These are phyloP conservation scores for Solanum microdontum DNA, from an alignment of 257 asterid genomes.

Conservation along the genomic window DNA sequence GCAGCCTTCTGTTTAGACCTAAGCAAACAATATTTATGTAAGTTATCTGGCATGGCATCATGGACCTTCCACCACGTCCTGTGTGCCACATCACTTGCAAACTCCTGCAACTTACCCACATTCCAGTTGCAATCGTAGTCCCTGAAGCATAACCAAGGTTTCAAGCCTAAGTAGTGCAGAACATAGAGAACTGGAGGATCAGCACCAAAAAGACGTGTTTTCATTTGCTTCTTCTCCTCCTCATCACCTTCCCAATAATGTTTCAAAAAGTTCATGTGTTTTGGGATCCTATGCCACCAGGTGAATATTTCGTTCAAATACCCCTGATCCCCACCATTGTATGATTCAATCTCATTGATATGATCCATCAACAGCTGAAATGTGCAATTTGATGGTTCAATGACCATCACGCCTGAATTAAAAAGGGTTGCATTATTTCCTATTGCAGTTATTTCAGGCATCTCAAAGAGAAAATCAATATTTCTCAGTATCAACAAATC, in stretches of 20 bases:
- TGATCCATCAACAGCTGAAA: slow-evolving; percentile 73
- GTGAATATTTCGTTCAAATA: slow-evolving; percentile 79
- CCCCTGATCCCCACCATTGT: slow-evolving; percentile 96
- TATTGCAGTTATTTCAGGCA: slow-evolving; percentile 83
- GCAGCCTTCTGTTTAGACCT: slow-evolving; percentile 90
- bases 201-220: slow-evolving; percentile 57
- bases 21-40: slow-evolving; percentile 69
- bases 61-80: slow-evolving; percentile 90
- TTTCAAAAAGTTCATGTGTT: slow-evolving; percentile 76
- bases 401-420: slow-evolving; percentile 89
- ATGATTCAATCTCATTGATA: slow-evolving; percentile 72
- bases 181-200: slow-evolving; percentile 74
- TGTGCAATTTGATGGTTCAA: slow-evolving; percentile 85
- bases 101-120: slow-evolving; percentile 52
- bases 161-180: slow-evolving; percentile 70
- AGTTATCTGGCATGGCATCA: slow-evolving; percentile 81
- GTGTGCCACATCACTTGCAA: slow-evolving; percentile 79
- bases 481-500: slow-evolving; percentile 64
- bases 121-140: slow-evolving; percentile 97
- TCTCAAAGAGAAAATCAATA: slow-evolving; percentile 76
- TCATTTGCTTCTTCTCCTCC: slow-evolving; percentile 47
- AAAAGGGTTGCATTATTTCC: slow-evolving; percentile 85
- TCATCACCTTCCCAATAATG: slow-evolving; percentile 82
- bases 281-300: slow-evolving; percentile 96
- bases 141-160: slow-evolving; percentile 83